Percentiles rank a stretch among this genome's conserved stretches.
Evolutionary conservation across 768 basidiomycete species (phyloP).

Genomic region (Leccinum longicurvipes): DNA sequence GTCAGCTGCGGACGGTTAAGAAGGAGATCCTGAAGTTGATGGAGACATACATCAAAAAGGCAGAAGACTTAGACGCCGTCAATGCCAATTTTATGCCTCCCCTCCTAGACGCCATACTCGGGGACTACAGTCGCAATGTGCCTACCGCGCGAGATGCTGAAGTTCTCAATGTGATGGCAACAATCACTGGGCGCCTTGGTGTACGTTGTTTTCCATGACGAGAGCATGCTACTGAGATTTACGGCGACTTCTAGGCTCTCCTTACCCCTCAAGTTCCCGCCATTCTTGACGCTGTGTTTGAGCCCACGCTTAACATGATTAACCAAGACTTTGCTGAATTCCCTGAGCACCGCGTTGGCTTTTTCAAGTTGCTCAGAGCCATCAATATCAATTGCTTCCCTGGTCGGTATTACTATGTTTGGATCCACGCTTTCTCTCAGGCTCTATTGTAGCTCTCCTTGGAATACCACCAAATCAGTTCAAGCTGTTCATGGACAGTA

Average conservation of each 20-base stretch:
- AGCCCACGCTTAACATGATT: conserved; percentile 97
- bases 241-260: conserved; percentile 49
- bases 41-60: conserved; percentile 97
- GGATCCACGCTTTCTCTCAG: neutral
- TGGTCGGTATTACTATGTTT: conserved; percentile 46
- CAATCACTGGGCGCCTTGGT: conserved; percentile 83
- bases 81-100: conserved; percentile 93
- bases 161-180: conserved; percentile 95
- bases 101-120: conserved; percentile 93
- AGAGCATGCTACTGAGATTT: conserved; percentile 5
- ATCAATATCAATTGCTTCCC: conserved; percentile 96
- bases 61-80: conserved; percentile 92
- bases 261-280: conserved; percentile 93
- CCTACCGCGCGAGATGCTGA: conserved; percentile 93
- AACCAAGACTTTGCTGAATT: conserved; percentile 99
- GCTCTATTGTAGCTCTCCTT: conserved; percentile 53
- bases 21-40: conserved; percentile 97
- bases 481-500: conserved; percentile 97
- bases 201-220: conserved; percentile 46
- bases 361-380: conserved; percentile 92
- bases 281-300: conserved; percentile 95
- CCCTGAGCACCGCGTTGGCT: conserved; percentile 95
- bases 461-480: conserved; percentile 88
- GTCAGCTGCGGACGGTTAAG: conserved; percentile 93
- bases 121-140: conserved; percentile 94